phyloP scores from a whole-genome alignment of 305 asterid species.

The Fraxinus ornus region DNA sequence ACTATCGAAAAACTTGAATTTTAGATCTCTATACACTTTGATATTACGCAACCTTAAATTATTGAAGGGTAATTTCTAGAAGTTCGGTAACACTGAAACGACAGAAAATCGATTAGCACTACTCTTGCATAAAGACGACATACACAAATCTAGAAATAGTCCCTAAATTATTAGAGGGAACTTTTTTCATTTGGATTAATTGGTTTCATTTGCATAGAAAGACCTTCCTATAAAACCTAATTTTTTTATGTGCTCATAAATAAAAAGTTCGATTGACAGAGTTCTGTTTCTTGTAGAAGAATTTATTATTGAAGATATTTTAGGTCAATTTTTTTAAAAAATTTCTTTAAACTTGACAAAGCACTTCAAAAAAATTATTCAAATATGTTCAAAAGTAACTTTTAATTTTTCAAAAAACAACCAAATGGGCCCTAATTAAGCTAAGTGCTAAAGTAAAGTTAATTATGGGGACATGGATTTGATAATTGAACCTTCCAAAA shows the following conservation, averaged over 20 bases:
- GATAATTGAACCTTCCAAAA: constrained; percentile 22
- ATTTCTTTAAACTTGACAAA: no score
- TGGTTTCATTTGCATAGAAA: not conserved
- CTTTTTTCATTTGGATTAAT: not conserved
- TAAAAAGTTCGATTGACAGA: not conserved
- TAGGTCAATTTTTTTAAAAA: not conserved
- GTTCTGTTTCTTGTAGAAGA: not conserved
- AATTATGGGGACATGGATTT: constrained; percentile 10
- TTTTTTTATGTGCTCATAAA: constrained; percentile 30
- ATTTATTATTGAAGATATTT: no score
- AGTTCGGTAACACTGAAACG: not conserved
- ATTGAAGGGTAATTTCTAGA: not conserved
- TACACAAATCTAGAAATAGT: not conserved
- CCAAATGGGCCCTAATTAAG: not conserved
- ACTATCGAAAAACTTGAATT: not conserved
- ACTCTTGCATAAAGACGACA: not conserved
- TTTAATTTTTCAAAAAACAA: not conserved
- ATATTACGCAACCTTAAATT: not conserved
- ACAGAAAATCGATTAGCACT: not conserved
- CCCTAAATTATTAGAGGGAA: not conserved
- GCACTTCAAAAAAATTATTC: no score
- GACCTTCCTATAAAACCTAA: constrained; percentile 14
- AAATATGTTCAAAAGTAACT: no score
- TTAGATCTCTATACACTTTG: not conserved
- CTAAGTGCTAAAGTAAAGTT: constrained; percentile 2